phyloP scores from a whole-genome alignment of 306 rosid species.

The Ceratonia siliqua region DNA sequence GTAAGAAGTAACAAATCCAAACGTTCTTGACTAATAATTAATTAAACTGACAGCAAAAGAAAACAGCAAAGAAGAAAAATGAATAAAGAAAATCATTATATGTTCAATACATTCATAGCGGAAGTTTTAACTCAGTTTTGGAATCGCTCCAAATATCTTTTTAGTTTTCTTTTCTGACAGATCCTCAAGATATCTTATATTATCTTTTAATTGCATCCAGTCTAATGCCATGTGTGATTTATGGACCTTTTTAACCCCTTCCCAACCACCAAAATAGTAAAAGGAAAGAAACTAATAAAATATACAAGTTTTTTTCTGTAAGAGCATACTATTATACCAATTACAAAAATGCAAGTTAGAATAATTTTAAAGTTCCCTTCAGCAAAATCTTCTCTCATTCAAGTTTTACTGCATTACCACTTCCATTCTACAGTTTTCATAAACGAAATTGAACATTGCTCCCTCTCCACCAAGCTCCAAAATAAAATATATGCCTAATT shows the following conservation, averaged over 20 bases:
- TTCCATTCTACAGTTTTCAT: not conserved
- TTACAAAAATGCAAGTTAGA: not conserved
- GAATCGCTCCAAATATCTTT: not conserved
- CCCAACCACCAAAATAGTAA: not conserved
- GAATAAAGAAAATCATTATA: not conserved
- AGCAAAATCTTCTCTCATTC: not conserved
- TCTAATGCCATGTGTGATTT: not conserved
- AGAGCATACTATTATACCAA: too few relatives aligned
- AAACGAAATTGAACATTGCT: not conserved
- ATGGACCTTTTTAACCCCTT: not conserved
- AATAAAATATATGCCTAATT: too few relatives aligned
- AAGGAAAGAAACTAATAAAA: not conserved
- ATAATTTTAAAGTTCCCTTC: not conserved
- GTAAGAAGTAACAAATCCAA: not conserved
- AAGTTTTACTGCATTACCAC: not conserved
- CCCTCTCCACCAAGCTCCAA: not conserved
- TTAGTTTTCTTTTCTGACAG: not conserved
- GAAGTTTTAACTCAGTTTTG: not conserved
- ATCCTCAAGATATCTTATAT: not conserved
- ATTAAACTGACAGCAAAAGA: not conserved
- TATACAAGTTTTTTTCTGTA: not conserved
- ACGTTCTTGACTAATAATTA: not conserved
- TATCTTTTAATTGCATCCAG: not conserved
- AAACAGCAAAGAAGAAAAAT: not conserved
- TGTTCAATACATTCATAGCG: not conserved